A percentile compares a stretch with the other conserved stretches of the same genome.
phyloP scores from a whole-genome alignment of 306 rosid species.

The Malus orientalis region DNA sequence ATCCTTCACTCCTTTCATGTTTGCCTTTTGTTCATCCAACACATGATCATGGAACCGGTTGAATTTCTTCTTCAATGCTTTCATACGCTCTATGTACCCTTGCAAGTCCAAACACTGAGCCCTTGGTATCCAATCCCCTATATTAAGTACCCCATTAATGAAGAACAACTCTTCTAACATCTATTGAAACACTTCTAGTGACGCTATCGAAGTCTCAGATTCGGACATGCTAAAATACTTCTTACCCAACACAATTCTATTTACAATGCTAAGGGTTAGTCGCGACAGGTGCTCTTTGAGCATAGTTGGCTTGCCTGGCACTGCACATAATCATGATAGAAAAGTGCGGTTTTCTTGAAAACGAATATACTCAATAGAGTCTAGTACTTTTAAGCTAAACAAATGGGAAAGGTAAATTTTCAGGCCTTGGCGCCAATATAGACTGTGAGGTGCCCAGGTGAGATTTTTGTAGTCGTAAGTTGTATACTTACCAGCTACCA shows the following conservation, averaged over 20 bases:
- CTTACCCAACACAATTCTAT: constrained; percentile 34
- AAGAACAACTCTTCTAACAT: constrained; percentile 37
- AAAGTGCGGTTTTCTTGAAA: constrained; percentile 20
- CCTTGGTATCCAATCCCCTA: constrained; percentile 41
- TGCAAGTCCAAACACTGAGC: constrained; percentile 34
- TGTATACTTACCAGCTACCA: constrained; percentile 21
- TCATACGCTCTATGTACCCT: constrained; percentile 33
- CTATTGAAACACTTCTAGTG: constrained; percentile 17
- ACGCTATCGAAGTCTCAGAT: not conserved
- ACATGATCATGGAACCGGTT: constrained; percentile 26
- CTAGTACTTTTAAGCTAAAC: constrained; percentile 20
- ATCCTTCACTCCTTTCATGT: not conserved
- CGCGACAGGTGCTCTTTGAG: constrained; percentile 20
- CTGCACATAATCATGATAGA: constrained; percentile 2
- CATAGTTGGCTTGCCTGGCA: constrained; percentile 15
- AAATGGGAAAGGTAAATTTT: constrained; percentile 30
- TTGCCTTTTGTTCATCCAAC: constrained; percentile 26
- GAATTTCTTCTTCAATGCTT: constrained; percentile 22
- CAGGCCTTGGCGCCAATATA: constrained; percentile 37
- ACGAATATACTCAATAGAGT: constrained; percentile 24
- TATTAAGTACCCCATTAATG: constrained; percentile 31
- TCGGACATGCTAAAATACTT: constrained; percentile 22
- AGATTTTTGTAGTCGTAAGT: constrained; percentile 22
- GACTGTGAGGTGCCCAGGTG: constrained; percentile 35
- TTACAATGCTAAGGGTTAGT: constrained; percentile 25